Evolutionary conservation across 2,329 filamentous ascomycete species (phyloP).

Genomic region (Metarhizium robertsii): DNA sequence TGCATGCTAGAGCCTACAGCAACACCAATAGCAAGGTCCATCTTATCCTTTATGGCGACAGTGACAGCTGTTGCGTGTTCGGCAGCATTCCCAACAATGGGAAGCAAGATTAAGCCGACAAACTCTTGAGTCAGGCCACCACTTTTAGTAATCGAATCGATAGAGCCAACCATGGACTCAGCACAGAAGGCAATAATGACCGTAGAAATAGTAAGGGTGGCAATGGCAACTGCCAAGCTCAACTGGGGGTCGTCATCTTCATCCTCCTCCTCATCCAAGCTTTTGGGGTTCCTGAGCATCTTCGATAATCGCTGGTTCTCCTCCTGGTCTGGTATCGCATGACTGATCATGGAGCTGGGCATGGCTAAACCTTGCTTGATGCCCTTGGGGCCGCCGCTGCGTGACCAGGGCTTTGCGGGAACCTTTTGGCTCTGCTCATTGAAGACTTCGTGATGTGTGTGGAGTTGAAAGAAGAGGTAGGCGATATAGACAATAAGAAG

Average conservation of each 20-base stretch:
- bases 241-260: conserved; percentile 69
- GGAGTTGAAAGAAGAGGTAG: conserved; percentile 86
- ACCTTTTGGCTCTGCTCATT: conserved; percentile 72
- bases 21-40: conserved; percentile 74
- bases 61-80: conserved; percentile 76
- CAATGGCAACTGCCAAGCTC: conserved; percentile 60
- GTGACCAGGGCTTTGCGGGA: conserved; percentile 42
- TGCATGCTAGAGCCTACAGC: conserved; percentile 75
- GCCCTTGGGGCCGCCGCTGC: conserved; percentile 12
- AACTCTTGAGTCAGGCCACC: conserved; percentile 61
- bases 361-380: background rate
- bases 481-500: conserved; percentile 73
- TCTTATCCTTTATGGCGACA: conserved; percentile 75
- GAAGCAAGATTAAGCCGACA: conserved; percentile 69
- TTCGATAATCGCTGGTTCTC: conserved; percentile 36
- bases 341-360: conserved; percentile 25
- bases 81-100: conserved; percentile 76
- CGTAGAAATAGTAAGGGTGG: conserved; percentile 63
- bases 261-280: conserved; percentile 42
- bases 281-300: conserved; percentile 31
- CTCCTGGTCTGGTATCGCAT: conserved; percentile 21
- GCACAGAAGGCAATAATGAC: conserved; percentile 74
- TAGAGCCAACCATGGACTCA: conserved; percentile 68
- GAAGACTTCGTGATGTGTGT: conserved; percentile 74
- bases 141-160: conserved; percentile 54